Conservation (phyloP, 306 rosid species). For the Ormosia semicastrata region DNA sequence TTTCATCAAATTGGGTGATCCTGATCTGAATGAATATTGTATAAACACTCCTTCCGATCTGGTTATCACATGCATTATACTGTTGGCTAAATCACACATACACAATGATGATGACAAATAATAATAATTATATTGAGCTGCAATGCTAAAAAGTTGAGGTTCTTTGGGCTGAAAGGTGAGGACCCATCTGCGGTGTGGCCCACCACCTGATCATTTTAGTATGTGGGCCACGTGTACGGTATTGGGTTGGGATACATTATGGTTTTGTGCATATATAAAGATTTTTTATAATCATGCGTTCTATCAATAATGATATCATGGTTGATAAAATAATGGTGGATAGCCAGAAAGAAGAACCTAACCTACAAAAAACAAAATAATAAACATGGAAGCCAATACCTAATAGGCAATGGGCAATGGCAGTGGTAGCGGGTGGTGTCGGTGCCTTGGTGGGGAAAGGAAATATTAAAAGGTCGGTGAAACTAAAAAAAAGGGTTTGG, state of each 20-base stretch:
- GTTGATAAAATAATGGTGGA: slow-evolving; percentile 26
- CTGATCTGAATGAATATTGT: slow-evolving; percentile 15
- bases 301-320: slow-evolving; percentile 31
- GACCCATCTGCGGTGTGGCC: slow-evolving; percentile 32
- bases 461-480: slow-evolving; percentile 22
- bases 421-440: slow-evolving; percentile 19
- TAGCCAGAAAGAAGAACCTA: slow-evolving; percentile 28
- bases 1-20: slow-evolving; percentile 36
- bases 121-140: slow-evolving; percentile 25
- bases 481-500: not conserved
- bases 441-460: slow-evolving; percentile 9
- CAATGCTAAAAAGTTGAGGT: slow-evolving; percentile 31
- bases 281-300: slow-evolving; percentile 41
- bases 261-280: slow-evolving; percentile 23
- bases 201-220: slow-evolving; percentile 40
- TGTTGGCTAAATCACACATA: slow-evolving; percentile 33
- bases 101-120: slow-evolving; percentile 23
- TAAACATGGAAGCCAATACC: slow-evolving; percentile 26
- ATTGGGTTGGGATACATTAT: slow-evolving; percentile 37
- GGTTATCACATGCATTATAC: slow-evolving; percentile 57
- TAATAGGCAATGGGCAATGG: not conserved
- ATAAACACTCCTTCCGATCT: slow-evolving; percentile 22
- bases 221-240: slow-evolving; percentile 59
- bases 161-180: slow-evolving; percentile 33
- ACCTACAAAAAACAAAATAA: slow-evolving; percentile 37